A percentile compares a stretch with the other conserved stretches of the same genome.
These are phyloP conservation scores for Hymenoscyphus linearis DNA, from an alignment of 2,329 filamentous ascomycete genomes.

Conservation along the genomic window DNA sequence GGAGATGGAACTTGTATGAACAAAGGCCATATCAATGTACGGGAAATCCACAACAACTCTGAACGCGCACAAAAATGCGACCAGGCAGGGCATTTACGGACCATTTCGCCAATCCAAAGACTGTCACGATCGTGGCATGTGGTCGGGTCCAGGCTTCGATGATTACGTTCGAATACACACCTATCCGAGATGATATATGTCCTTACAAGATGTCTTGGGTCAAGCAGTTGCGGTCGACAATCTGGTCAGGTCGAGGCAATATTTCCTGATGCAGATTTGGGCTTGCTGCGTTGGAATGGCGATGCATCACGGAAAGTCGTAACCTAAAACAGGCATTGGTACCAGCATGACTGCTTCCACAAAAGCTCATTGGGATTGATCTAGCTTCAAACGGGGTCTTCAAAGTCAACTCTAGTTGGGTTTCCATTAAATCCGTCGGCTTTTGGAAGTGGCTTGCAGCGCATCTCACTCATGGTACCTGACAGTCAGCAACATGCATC, in stretches of 20 bases:
- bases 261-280: background rate
- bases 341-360: background rate
- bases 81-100: background rate
- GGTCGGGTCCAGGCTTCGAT: no score
- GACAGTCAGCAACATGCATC: conserved; percentile 3
- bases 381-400: background rate
- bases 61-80: background rate
- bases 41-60: background rate
- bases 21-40: background rate
- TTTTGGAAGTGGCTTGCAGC: background rate
- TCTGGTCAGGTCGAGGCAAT: background rate
- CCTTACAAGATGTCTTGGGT: no score
- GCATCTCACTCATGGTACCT: background rate
- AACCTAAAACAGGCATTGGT: background rate
- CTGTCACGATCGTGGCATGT: background rate
- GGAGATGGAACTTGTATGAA: conserved; percentile 39
- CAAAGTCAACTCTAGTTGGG: background rate
- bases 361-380: background rate
- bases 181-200: no score
- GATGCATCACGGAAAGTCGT: background rate
- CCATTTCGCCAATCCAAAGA: background rate
- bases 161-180: no score
- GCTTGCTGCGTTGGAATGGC: background rate
- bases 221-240: no score
- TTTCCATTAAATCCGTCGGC: background rate